Conservation (phyloP, 805 yeast genomes). For the Candida xiaguanensis region DNA sequence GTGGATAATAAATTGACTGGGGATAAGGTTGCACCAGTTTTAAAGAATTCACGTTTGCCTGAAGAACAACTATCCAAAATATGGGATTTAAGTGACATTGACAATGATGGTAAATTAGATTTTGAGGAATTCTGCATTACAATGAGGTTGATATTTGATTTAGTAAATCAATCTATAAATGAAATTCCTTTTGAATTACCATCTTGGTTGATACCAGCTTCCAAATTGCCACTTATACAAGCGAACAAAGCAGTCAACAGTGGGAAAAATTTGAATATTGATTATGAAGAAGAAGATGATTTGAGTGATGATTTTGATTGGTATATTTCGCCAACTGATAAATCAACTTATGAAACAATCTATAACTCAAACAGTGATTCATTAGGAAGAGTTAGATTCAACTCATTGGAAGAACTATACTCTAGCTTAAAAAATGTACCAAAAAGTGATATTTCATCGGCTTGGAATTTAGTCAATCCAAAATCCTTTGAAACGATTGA, state of each 20-base stretch:
- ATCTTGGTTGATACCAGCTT: constrained; percentile 87
- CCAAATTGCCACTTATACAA: constrained; percentile 78
- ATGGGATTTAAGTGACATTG: constrained; percentile 93
- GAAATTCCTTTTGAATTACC: constrained; percentile 73
- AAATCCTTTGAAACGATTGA: constrained; percentile 83
- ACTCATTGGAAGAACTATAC: constrained; percentile 67
- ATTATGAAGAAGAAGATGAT: constrained; percentile 50
- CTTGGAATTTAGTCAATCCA: constrained; percentile 96
- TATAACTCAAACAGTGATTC: constrained; percentile 71
- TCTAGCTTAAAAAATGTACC: constrained; percentile 70
- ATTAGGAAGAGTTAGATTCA: constrained; percentile 76
- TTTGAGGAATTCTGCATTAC: constrained; percentile 98
- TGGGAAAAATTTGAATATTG: constrained; percentile 16
- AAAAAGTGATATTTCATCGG: constrained; percentile 76
- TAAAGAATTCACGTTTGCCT: constrained; percentile 82
- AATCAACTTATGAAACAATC: constrained; percentile 70
- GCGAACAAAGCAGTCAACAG: constrained; percentile 69
- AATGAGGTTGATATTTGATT: constrained; percentile 90
- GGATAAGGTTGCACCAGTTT: constrained; percentile 77
- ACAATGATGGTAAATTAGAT: constrained; percentile 85
- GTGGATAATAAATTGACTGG: constrained; percentile 75
- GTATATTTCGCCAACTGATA: constrained; percentile 92
- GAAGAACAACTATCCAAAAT: constrained; percentile 75
- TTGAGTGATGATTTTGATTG: constrained; percentile 79
- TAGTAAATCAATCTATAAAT: constrained; percentile 65